Evolutionary conservation across 2,329 filamentous ascomycete genomes (phyloP).

Genomic region (Aschersonia sp.): DNA sequence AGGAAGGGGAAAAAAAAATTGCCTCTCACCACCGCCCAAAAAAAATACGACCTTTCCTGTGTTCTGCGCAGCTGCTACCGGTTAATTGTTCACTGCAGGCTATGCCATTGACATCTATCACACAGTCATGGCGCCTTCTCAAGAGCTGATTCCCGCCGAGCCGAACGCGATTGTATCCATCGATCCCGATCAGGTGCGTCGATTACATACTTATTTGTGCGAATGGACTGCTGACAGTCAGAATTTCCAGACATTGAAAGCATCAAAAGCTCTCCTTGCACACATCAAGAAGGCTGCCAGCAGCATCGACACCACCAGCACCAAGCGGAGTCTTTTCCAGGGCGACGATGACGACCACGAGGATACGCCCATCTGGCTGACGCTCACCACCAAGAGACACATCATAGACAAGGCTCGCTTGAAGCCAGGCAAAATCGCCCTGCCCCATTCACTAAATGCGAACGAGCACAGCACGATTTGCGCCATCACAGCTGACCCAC

Average conservation of each 20-base stretch:
- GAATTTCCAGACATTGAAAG: constrained; percentile 37
- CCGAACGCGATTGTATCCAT: constrained; percentile 18
- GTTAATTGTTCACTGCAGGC: neutral
- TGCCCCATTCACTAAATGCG: constrained; percentile 63
- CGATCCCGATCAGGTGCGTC: constrained; percentile 23
- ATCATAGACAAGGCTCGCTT: constrained; percentile 59
- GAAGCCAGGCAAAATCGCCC: constrained; percentile 68
- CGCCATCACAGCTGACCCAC: constrained; percentile 68
- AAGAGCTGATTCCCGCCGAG: constrained; percentile 19
- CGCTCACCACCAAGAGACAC: constrained; percentile 50
- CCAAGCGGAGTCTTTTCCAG: constrained; percentile 42
- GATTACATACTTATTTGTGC: constrained; percentile 2
- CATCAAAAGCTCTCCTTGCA: constrained; percentile 45
- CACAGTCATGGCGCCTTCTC: constrained; percentile 24
- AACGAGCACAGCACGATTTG: constrained; percentile 57
- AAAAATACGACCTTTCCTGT: neutral
- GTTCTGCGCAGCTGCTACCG: too few species aligned
- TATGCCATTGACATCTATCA: neutral
- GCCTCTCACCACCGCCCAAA: constrained; percentile 13
- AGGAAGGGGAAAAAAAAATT: neutral
- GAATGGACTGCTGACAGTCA: neutral
- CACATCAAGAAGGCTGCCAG: constrained; percentile 45
- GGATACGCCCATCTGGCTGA: constrained; percentile 46
- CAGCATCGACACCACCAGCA: constrained; percentile 23
- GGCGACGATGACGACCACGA: constrained; percentile 24